Percentiles rank a stretch among this genome's conserved stretches.
phyloP scores from a whole-genome alignment of 495 filamentous ascomycete genomes.

The Tetracladium marchalianum region DNA sequence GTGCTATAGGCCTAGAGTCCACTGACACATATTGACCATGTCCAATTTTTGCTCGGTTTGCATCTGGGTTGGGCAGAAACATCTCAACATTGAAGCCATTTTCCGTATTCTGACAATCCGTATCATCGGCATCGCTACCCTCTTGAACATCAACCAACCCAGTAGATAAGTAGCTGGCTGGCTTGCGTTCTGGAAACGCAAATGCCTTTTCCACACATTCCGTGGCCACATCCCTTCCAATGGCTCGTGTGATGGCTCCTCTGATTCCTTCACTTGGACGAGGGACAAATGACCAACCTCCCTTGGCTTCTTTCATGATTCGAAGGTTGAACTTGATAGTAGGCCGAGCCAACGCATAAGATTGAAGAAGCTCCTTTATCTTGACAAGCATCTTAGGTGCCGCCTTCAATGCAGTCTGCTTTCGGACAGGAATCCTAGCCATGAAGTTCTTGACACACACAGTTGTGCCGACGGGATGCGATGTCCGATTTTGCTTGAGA shows the following conservation, averaged over 20 bases:
- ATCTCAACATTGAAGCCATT: slow-evolving; percentile 39
- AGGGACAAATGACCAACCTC: slow-evolving; percentile 66
- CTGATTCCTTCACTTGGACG: slow-evolving; percentile 38
- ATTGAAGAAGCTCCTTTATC: slow-evolving; percentile 59
- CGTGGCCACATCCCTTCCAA: slow-evolving; percentile 56
- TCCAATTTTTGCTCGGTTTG: slow-evolving; percentile 43
- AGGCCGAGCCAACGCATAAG: slow-evolving; percentile 67
- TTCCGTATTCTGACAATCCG: background rate
- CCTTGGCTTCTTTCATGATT: slow-evolving; percentile 52
- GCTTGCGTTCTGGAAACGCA: background rate
- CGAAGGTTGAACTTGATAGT: slow-evolving; percentile 54
- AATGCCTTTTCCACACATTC: slow-evolving; percentile 26
- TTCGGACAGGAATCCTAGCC: slow-evolving; percentile 61
- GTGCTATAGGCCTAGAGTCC: slow-evolving; percentile 66
- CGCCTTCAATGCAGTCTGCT: slow-evolving; percentile 52
- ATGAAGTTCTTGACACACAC: slow-evolving; percentile 61
- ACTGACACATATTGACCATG: slow-evolving; percentile 62
- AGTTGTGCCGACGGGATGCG: slow-evolving; percentile 72
- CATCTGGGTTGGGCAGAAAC: slow-evolving; percentile 45
- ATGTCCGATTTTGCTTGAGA: slow-evolving; percentile 31
- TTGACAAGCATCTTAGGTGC: slow-evolving; percentile 49
- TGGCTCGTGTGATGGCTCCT: slow-evolving; percentile 60
- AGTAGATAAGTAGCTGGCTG: background rate
- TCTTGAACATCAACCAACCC: slow-evolving; percentile 9
- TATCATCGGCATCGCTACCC: background rate